Base-by-base conservation (phyloP, 306 rosid species). In the barrel medic (Medicago truncatula) region DNA sequence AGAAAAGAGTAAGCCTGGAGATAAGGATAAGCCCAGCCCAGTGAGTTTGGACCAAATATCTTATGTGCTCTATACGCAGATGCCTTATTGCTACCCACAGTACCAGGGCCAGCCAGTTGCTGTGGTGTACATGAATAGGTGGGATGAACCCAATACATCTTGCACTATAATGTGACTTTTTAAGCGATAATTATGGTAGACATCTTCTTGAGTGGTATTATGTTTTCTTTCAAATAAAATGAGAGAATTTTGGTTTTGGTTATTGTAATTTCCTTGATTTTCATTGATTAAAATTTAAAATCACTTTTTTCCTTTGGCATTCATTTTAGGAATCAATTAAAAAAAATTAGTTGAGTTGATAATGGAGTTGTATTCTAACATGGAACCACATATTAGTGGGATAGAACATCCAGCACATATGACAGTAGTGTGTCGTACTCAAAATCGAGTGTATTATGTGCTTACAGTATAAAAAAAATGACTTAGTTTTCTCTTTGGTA, bases 121-220 rank as follows among this genome's bases (percentile, higher is more conserved):
- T 6, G 21, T 84, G 54, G 71, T 83, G 3, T 71, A 71, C 31
- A 1, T 77, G 74, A 68, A 23, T 17, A 64, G 46, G 8, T 70
- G 79, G 73, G 75, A 79, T n/a, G 89, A 88, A 5, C 89, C 90
- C 43, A 66, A 71, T 56, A 78, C 90, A 50, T 44, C 70, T 2
- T 91, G 96, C 70, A 74, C 63, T 21, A 87, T 91, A 14, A 12
- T 82, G 75, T 87, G 54, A 85, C 2, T 14, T 23, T 67, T 47
- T 67, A 21, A 10, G 38, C 2, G 71, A 66, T 9, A 17, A 3
- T 14, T 34, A 8, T 31, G 21, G 17, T 25, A 7, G 43, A 61
- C 62, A 23, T 23, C 38, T 34, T 66, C 28, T 66, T 12, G 12
- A 67, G 47, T 63, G 14, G 25, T 28, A 28, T 28, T 3, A 28